Evolutionary conservation across 257 asterid species (phyloP), one percentile per base, ranked within the genome.

Genomic region (Plectranthus barbatus): DNA sequence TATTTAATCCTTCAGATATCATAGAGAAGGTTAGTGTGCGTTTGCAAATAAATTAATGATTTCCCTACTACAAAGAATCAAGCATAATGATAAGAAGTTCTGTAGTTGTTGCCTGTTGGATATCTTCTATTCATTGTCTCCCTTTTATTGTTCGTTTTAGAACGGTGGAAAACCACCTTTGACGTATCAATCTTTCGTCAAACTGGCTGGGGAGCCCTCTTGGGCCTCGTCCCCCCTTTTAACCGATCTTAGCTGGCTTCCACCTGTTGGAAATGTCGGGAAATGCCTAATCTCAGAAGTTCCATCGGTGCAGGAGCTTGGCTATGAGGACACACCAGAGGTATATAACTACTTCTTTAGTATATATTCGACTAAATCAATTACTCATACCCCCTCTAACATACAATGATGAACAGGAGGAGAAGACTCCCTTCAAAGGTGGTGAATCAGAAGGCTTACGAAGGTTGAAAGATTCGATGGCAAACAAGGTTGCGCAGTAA

Each of bases 381-480:
- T n/a, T n/a, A 15, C 40, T 58, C 47, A 36, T 50, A 36, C 66
- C 29, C 40, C 60, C 42, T 57, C 19, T 62, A 60, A 74, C 41
- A 47, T 40, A 48, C 62, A 33, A 24, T 56, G 9, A 52, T 61
- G 64, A 50, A 66, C 80, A 92, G 99, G 95, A 75, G 24, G 87
- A 79, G 19, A 64, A 69, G 73, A 79, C 91, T 54, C 97, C 91
- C 47, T 89, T 89, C 78, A 81, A 37, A 81, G 99, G 99, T 42
- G 97, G 99, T 67, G 99, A 89, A 82, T 77, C 95, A 24, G 99
- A 92, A 82, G 99, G 96, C 63, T 72, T 92, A 53, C 78, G 73
- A 81, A 86, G 97, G 66, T 59, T 89, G 80, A 76, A 74, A 54
- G 96, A 79, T 72, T 83, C 95, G 12, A 75, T 92, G 18, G 75